phyloP scores from a whole-genome alignment of 2,329 filamentous ascomycete species.

The Plectosphaerella cucumerina region DNA sequence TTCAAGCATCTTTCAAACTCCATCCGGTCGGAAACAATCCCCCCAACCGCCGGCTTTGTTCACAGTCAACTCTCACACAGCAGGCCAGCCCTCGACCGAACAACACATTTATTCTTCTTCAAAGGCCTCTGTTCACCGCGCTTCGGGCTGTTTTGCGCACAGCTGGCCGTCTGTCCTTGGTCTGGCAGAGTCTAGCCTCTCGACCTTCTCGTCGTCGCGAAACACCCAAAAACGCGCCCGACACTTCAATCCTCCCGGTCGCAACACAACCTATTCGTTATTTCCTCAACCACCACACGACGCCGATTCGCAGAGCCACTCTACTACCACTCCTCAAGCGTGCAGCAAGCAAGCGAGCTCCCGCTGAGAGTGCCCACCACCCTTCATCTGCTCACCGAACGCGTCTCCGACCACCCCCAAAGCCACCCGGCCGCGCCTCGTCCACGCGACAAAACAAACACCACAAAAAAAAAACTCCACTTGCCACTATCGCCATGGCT shows the following conservation, averaged over 20 bases:
- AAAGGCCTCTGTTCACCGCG: neutral
- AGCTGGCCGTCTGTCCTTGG: no score
- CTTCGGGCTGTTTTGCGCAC: no score
- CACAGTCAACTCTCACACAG: neutral
- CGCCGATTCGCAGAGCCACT: no score
- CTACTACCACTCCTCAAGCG: no score
- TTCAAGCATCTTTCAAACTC: neutral
- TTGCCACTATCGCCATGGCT: slow-evolving; percentile 17
- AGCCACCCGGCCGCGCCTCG: neutral
- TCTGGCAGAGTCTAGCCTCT: no score
- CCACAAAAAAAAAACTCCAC: neutral
- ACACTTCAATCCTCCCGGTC: no score
- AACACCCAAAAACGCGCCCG: no score
- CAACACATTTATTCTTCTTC: neutral
- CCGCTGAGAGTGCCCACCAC: no score
- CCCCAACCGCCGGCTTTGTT: neutral
- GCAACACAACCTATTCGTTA: neutral
- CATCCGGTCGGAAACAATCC: neutral
- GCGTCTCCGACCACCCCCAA: neutral
- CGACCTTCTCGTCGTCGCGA: no score
- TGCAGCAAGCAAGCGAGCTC: no score
- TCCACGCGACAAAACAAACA: no score
- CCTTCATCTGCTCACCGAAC: neutral
- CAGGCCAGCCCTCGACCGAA: neutral
- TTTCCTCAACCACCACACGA: neutral